phyloP scores from a whole-genome alignment of 2,329 filamentous ascomycete genomes.

The Cryoendolithus antarcticus region DNA sequence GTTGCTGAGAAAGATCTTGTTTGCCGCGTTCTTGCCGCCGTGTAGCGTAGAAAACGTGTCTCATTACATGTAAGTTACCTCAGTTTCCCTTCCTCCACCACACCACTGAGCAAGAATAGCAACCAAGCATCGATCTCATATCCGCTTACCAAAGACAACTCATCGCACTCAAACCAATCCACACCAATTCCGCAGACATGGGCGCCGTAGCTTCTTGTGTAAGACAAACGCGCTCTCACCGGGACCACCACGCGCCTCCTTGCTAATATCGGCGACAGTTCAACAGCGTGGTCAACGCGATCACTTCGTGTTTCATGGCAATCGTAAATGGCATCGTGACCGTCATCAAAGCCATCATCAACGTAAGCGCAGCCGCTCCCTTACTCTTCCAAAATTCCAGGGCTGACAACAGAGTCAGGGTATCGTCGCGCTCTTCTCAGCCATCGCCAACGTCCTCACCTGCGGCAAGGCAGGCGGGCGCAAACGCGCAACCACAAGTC shows the following conservation, averaged over 20 bases:
- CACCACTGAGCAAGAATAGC: not conserved
- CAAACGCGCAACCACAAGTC: slow-evolving; percentile 24
- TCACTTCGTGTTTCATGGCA: slow-evolving; percentile 35
- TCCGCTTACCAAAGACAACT: not conserved
- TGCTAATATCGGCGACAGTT: slow-evolving; percentile 23
- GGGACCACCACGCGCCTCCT: not conserved
- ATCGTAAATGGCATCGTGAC: slow-evolving; percentile 35
- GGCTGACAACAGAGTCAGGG: slow-evolving; percentile 22
- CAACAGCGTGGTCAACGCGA: slow-evolving; percentile 33
- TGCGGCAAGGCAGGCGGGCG: slow-evolving; percentile 33
- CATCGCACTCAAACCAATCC: slow-evolving; percentile 2
- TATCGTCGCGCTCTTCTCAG: slow-evolving; percentile 37
- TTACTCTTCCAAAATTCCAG: not conserved
- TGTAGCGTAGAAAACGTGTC: too few relatives aligned
- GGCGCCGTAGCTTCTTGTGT: slow-evolving; percentile 76
- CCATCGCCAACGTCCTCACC: slow-evolving; percentile 37
- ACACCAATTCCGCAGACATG: slow-evolving; percentile 37
- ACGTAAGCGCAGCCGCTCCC: slow-evolving; percentile 13
- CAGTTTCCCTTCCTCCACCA: not conserved
- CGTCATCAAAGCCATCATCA: slow-evolving; percentile 35
- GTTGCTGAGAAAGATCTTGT: too few relatives aligned
- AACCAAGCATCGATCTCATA: not conserved
- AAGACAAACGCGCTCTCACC: slow-evolving; percentile 30
- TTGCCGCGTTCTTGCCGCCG: too few relatives aligned
- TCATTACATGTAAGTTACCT: too few relatives aligned